Conservation (phyloP, 495 filamentous ascomycete genomes). For the Daldinia grandis region DNA sequence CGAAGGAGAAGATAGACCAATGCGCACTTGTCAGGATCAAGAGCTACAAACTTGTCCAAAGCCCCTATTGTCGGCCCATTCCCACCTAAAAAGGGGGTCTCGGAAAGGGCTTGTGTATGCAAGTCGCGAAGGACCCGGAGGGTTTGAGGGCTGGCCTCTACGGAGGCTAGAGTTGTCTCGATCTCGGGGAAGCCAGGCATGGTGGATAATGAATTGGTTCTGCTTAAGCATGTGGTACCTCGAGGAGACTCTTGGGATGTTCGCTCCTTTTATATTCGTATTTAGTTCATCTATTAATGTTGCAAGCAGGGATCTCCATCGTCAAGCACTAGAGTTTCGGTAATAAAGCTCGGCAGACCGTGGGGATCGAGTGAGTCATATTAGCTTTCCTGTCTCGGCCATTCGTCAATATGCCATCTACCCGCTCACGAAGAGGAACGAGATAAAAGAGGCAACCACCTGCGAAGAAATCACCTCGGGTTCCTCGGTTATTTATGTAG, state of each 20-base stretch:
- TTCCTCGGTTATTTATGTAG: no score
- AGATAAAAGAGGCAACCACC: neutral
- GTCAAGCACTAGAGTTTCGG: neutral
- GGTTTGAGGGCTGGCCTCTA: conserved; percentile 26
- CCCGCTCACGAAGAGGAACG: neutral
- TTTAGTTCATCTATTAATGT: neutral
- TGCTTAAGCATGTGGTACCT: neutral
- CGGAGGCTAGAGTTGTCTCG: conserved; percentile 21
- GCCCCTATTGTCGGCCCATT: conserved; percentile 10
- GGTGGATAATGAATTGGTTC: neutral
- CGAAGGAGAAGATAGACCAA: conserved; percentile 57
- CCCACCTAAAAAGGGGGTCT: conserved; percentile 19
- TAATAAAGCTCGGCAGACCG: conserved; percentile 10
- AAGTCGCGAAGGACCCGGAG: conserved; percentile 30
- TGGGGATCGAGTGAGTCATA: conserved; percentile 18
- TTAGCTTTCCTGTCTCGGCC: conserved; percentile 15
- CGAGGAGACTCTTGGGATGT: neutral
- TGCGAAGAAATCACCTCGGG: neutral
- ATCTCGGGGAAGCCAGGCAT: conserved; percentile 24
- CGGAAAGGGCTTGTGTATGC: conserved; percentile 29
- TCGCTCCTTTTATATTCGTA: neutral
- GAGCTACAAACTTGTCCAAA: conserved; percentile 56
- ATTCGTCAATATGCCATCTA: neutral
- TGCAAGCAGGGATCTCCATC: neutral
- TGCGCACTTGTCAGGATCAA: conserved; percentile 62